Evolutionary conservation across 768 basidiomycete genomes (phyloP).

Genomic region (Punctularia strigosozonata): DNA sequence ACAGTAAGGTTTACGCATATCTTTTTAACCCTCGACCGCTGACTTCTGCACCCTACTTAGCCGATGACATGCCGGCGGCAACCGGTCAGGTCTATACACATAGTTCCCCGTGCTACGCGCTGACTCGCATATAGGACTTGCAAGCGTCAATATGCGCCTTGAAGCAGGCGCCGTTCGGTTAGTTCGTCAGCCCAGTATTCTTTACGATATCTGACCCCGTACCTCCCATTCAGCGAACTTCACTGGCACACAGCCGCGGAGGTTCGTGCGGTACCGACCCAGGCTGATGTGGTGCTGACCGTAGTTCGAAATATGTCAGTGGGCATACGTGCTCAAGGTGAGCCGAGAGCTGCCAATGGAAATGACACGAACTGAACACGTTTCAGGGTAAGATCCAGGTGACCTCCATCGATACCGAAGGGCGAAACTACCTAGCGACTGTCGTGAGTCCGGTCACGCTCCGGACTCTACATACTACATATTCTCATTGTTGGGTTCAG

Average conservation of each 20-base stretch:
- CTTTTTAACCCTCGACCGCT: conserved; percentile 1
- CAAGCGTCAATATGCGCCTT: conserved; percentile 41
- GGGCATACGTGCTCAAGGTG: conserved; percentile 40
- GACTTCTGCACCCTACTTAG: conserved; percentile 14
- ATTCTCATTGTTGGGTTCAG: conserved; percentile 19
- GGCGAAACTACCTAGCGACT: conserved; percentile 33
- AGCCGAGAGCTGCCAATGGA: not conserved
- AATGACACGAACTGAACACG: conserved; percentile 2
- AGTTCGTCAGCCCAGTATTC: conserved; percentile 3
- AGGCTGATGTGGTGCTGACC: conserved; percentile 4
- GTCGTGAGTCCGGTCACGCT: conserved; percentile 22
- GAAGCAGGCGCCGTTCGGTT: conserved; percentile 38
- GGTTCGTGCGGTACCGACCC: conserved; percentile 12
- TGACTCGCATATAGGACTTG: conserved; percentile 17
- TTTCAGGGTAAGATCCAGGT: conserved; percentile 29
- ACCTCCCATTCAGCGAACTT: conserved; percentile 25
- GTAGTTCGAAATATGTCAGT: conserved; percentile 17
- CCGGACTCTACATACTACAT: too few species aligned
- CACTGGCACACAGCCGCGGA: conserved; percentile 44
- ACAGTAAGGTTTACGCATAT: conserved; percentile 18
- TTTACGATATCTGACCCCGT: not conserved
- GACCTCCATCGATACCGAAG: conserved; percentile 29
- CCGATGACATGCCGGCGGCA: conserved; percentile 36
- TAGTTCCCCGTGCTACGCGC: not conserved
- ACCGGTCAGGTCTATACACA: conserved; percentile 19